Evolutionary conservation across 495 filamentous ascomycete species (phyloP), one percentile per base, ranked within the genome.

Genomic region (Lindgomyces ingoldianus): DNA sequence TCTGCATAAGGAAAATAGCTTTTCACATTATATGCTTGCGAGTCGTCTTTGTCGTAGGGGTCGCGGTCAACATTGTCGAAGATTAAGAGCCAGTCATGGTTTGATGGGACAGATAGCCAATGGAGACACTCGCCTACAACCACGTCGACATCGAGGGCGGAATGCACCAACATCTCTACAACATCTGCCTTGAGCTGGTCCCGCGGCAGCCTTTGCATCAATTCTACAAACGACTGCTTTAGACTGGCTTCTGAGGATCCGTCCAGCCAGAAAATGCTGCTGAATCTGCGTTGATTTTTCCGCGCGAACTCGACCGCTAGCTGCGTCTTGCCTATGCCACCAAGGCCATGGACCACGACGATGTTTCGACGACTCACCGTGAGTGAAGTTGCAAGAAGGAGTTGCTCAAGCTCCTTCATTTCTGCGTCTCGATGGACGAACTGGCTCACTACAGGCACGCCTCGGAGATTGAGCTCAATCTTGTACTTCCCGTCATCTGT

Each of bases 71-170:
- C 57, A 33, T 73, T 73, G 36, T 73, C 67, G 46, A 33, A 71
- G 12, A 77, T 45, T 33, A 77, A 24, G 48, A 76, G 69, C 69
- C 74, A 75, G 39, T 67, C 41, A 19, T 56, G 41, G 33, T 76
- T 76, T 16, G 51, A 27, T 2, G 27, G 44, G 16, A 72, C 22
- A 46, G 59, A 56, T 9, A 77, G 74, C 76, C 75, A 77, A 22
- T 48, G 57, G 62, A 72, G 73, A 19, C 74, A 70, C 52, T 67
- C 54, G 29, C 69, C 25, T 30, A 71, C 60, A 27, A 65, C 57
- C 8, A 68, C 57, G 49, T 74, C 63, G 1, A 72, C 45, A 24
- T 60, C 45, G 33, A 21, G 21, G 19, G 25, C 6, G 16, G 39
- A 46, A 26, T 36, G 2, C 29, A 14, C 27, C 4, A 25, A 9